A percentile compares a stretch with the other conserved stretches of the same genome.
Evolutionary conservation across 164 flowering plant genomes (phyloP).

Genomic region (Stephania japonica): DNA sequence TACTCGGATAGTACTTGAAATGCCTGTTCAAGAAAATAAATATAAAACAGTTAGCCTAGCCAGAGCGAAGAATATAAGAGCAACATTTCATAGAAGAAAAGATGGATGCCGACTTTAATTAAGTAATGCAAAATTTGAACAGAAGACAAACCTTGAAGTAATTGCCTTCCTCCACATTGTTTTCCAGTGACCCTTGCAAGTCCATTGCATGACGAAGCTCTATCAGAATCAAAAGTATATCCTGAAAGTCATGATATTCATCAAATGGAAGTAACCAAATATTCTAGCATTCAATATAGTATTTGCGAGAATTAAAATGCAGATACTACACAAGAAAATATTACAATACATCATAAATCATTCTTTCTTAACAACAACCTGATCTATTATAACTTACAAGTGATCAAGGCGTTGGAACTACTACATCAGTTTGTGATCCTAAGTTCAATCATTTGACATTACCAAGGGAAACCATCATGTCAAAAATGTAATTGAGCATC

Average conservation of each 20-base stretch:
- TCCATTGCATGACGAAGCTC: conserved; percentile 76
- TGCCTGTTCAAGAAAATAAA: conserved; percentile 46
- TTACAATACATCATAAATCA: not conserved
- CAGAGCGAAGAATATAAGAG: not conserved
- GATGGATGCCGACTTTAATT: not conserved
- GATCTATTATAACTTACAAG: not conserved
- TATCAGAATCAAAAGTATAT: conserved; percentile 66
- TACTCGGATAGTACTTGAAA: conserved; percentile 96
- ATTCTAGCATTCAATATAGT: not conserved
- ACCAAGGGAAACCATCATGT: not conserved
- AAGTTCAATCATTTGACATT: not conserved
- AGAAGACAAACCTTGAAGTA: conserved; percentile 58
- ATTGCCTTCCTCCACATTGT: conserved; percentile 76
- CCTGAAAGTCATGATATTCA: conserved; percentile 40
- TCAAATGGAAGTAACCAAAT: conserved; percentile 3
- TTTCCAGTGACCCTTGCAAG: conserved; percentile 75
- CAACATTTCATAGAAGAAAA: not conserved
- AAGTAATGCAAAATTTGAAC: not conserved
- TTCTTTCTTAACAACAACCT: not conserved
- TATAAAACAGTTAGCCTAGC: not conserved
- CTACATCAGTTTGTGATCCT: not conserved
- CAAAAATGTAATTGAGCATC: not conserved
- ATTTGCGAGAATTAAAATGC: not conserved
- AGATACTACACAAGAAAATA: not conserved
- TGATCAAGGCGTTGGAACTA: not conserved